Base-by-base conservation (phyloP, 345 rosid species). In the Hibiscus mutabilis region DNA sequence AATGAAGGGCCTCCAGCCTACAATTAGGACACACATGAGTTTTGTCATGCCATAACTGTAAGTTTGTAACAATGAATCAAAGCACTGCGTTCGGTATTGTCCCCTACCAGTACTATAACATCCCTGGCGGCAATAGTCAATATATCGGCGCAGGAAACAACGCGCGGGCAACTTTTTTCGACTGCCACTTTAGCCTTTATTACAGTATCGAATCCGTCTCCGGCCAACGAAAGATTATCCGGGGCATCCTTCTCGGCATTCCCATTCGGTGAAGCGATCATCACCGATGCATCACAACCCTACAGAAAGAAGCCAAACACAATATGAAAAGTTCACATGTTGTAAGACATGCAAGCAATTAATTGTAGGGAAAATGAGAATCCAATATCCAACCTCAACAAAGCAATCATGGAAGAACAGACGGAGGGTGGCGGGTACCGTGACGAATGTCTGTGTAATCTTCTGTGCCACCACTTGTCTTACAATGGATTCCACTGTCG, bases 321-420 rank as follows among this genome's bases (percentile, higher is more conserved):
- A 10, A 40, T 2, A 42, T 0, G 13, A 10, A 0, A 42, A 10
- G 46, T 33, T 63, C 51, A 40, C 18, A 11, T 9, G 47, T 10
- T 35, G 67, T 4, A 62, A 62, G 27, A 40, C 19, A 37, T 1
- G 55, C 0, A 16, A 49, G 10, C 49, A 37, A 40, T 24, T 42
- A 31, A 19, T 19, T n/a, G 29, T 37, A 63, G 42, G 49, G 67
- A 63, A 63, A 63, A 5, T 14, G n/a, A 63, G n/a, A 37, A 63
- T 35, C 68, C 61, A 57, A 4, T 97, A 63, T 35, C 68, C 33
- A 24, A 57, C 98, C 79, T 76, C 81, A 60, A 91, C 84, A 58
- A 94, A 91, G 81, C 98, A 94, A 70, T 91, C 98, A 66, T 94
- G 98, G 78, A 90, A 94, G 79, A 91, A 90, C 42, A 94, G 77